Base-by-base conservation (phyloP, 257 asterid genomes). In the Plantago elongata region DNA sequence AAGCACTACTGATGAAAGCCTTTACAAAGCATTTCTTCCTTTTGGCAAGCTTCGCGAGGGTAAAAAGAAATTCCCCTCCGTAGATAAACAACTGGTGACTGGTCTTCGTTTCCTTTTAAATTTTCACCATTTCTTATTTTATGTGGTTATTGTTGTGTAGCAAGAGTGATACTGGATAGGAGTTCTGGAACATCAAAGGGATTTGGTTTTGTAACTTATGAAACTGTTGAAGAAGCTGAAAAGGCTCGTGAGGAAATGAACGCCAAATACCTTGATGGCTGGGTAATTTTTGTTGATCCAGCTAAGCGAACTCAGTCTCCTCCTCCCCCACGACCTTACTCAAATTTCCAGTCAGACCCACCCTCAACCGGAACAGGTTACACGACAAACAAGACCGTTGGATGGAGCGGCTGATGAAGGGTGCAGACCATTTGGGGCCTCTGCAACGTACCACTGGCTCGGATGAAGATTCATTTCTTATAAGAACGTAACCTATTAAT, bases 201-300 rank as follows among this genome's bases (percentile, higher is more conserved):
- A 60, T 93, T 93, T 40, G 99, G 86, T 34, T 93, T 93, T 73
- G 91, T 89, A 14, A 67, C 87, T 11, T 93, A 79, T 30, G 94
- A 80, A 60, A 76, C 85, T 3, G 67, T 89, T 45, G 96, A 93
- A 73, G 97, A 87, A 63, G 99, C 99, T 22, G 90, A 89, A 78
- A 89, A 79, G 73, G 99, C 97, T 7, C 82, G 95, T 0, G 88
- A 85, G 63, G 97, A 81, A 73, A 87, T 93, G 97, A 78, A 87
- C 11, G 94, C 96, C 27, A 85, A 87, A 70, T 89, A 56, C 76
- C 86, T 87, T 52, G 99, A 93, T 30, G 96, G 96, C 15, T 93
- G 99, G 99, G 97, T 89, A 44, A 87, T 93, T 58, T 93, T 93
- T 64, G 97, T 87, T 9, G 99, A 89, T 58, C 97, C 99, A 4